Conservation (phyloP, 495 filamentous ascomycete genomes). For the Clavariopsis aquatica region DNA sequence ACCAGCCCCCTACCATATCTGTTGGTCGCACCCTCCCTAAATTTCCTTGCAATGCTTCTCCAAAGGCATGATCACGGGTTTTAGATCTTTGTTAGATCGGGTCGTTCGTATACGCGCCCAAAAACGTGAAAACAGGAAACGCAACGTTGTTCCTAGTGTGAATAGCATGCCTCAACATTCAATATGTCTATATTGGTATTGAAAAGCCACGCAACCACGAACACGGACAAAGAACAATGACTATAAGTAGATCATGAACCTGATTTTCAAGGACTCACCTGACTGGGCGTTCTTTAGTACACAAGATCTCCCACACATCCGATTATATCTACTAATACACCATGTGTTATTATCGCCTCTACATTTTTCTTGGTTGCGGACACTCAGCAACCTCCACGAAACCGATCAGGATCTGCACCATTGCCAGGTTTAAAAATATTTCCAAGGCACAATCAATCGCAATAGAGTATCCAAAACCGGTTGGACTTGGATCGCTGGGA, state of each 20-base stretch:
- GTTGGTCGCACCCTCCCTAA: too few relatives aligned
- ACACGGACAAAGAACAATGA: neutral
- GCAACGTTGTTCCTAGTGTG: neutral
- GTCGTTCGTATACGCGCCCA: too few relatives aligned
- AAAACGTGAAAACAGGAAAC: too few relatives aligned
- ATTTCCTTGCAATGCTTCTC: too few relatives aligned
- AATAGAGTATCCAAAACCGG: neutral
- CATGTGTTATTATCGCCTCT: slow-evolving; percentile 48
- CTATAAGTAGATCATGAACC: neutral
- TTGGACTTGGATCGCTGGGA: neutral
- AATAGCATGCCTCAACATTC: neutral
- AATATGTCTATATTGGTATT: neutral
- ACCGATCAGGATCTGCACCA: slow-evolving; percentile 12
- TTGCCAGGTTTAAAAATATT: neutral
- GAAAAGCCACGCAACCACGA: neutral
- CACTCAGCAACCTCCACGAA: slow-evolving; percentile 30
- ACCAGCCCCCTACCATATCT: too few relatives aligned
- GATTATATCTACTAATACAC: neutral
- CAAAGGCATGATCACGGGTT: too few relatives aligned
- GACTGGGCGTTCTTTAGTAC: neutral
- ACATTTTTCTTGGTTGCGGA: slow-evolving; percentile 44
- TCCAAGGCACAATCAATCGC: neutral
- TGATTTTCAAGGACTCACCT: neutral
- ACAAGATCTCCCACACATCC: neutral
- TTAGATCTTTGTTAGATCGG: too few relatives aligned